A percentile compares a stretch with the other conserved stretches of the same genome.
Conservation (phyloP, 768 basidiomycete genomes). For the Rubroboletus satanas region DNA sequence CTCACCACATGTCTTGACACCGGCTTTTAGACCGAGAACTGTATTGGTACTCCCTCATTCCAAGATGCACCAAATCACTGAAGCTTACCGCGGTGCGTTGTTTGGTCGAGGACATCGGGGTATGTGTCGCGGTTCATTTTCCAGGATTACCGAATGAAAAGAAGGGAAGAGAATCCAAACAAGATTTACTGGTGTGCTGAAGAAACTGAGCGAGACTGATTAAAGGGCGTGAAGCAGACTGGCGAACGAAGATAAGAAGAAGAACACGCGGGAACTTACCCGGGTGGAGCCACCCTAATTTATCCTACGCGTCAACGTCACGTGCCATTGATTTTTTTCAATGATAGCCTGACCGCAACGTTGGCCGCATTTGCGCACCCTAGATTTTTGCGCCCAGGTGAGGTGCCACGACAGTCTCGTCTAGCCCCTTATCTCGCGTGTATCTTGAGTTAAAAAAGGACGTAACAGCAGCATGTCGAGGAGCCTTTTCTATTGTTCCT, state of each 20-base stretch:
- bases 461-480: constrained; percentile 30
- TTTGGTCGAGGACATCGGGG: constrained; percentile 43
- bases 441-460: neutral
- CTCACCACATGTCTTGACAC: constrained; percentile 11
- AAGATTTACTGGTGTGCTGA: neutral
- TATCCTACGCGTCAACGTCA: constrained; percentile 30
- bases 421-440: neutral
- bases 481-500: constrained; percentile 43
- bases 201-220: constrained; percentile 11
- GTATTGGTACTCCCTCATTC: neutral
- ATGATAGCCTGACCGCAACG: neutral
- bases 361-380: constrained; percentile 1
- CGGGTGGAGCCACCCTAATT: constrained; percentile 11
- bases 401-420: constrained; percentile 1
- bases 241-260: constrained; percentile 20
- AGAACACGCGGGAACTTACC: constrained; percentile 27
- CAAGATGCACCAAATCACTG: neutral
- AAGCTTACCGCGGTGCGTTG: constrained; percentile 30
- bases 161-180: constrained; percentile 14
- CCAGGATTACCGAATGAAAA: constrained; percentile 9
- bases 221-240: constrained; percentile 27
- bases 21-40: neutral
- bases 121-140: constrained; percentile 32
- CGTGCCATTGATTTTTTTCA: constrained; percentile 21
- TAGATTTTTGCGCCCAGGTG: constrained; percentile 2